Evolutionary conservation across 2,329 filamentous ascomycete genomes (phyloP), one percentile per base, ranked within the genome.

Genomic region (Colletotrichum sp.): DNA sequence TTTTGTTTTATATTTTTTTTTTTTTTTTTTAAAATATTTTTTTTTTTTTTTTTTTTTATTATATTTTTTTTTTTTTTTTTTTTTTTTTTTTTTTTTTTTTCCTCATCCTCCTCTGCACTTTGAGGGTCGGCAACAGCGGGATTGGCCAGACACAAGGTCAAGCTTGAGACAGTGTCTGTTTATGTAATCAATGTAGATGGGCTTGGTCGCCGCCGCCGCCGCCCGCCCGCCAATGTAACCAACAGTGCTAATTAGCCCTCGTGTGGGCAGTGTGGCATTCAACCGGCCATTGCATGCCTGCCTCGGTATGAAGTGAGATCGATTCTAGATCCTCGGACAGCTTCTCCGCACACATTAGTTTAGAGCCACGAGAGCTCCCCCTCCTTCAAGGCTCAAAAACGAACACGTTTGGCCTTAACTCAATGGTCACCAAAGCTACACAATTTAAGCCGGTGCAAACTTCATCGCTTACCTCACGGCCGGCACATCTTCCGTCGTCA

Each of bases 51-150:
- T 73, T 70, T 61, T 60, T 73, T 70, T 61, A n/a, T n/a, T n/a
- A n/a, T n/a, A n/a, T 60, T 73, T 70, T 61, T 60, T 73, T 70
- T 61, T 60, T 73, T 70, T 61, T 60, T 70, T 70, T 61, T 48
- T 73, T 70, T 61, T 60, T 73, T 70, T 61, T 60, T 73, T 70
- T 61, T 60, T 73, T 71, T 61, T 60, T 34, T 30, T 18, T 4
- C 9, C 28, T 16, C 36, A 5, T 15, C 16, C 36, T 6, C 28
- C 18, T 4, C 28, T 58, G 52, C 7, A 28, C 52, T 21, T 32
- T 32, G 28, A 70, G 66, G 66, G 7, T 28, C 16, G n/a, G 58
- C 43, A 58, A n/a, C 24, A 56, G n/a, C n/a, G 43, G 60, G 71
- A 73, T 71, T 73, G 71, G 71, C 16, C 32, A 24, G 43, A 21